Evolutionary conservation across 2,329 filamentous ascomycete species (phyloP).

Genomic region (Lachnellula suecica): DNA sequence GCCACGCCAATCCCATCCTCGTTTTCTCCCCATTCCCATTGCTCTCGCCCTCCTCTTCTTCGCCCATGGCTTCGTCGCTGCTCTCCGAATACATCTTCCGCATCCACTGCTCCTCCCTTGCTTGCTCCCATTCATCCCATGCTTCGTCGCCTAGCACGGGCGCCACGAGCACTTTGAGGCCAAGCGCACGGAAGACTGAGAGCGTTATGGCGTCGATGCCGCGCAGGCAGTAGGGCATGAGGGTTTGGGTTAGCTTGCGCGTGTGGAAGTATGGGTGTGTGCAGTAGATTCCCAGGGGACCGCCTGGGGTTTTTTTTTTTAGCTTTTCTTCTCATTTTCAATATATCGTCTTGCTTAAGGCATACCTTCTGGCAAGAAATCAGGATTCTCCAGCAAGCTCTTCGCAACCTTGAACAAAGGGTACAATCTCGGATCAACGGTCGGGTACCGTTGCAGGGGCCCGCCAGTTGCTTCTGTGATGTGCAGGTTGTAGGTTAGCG

Average conservation of each 20-base stretch:
- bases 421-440: slow-evolving; percentile 34
- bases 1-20: slow-evolving; percentile 9
- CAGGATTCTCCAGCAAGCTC: slow-evolving; percentile 29
- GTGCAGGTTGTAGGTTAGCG: slow-evolving; percentile 60
- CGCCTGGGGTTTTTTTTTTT: slow-evolving; percentile 32
- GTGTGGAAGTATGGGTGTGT: slow-evolving; percentile 47
- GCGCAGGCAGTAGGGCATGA: slow-evolving; percentile 42
- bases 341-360: too few relatives aligned
- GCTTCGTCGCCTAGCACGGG: slow-evolving; percentile 28
- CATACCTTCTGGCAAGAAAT: slow-evolving; percentile 39
- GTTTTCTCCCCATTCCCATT: background rate
- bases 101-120: slow-evolving; percentile 1
- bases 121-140: slow-evolving; percentile 12
- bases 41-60: slow-evolving; percentile 1
- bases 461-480: slow-evolving; percentile 35
- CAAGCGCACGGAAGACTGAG: slow-evolving; percentile 34
- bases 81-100: slow-evolving; percentile 9
- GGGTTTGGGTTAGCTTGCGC: slow-evolving; percentile 2
- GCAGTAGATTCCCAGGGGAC: slow-evolving; percentile 44
- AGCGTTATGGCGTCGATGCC: slow-evolving; percentile 46
- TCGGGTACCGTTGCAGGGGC: slow-evolving; percentile 12
- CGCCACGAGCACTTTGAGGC: slow-evolving; percentile 30
- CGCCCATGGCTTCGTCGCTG: background rate
- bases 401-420: slow-evolving; percentile 37
- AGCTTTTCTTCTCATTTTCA: background rate